Evolutionary conservation across 139 green algal genomes (phyloP).

Genomic region (Chlorella sp.): DNA sequence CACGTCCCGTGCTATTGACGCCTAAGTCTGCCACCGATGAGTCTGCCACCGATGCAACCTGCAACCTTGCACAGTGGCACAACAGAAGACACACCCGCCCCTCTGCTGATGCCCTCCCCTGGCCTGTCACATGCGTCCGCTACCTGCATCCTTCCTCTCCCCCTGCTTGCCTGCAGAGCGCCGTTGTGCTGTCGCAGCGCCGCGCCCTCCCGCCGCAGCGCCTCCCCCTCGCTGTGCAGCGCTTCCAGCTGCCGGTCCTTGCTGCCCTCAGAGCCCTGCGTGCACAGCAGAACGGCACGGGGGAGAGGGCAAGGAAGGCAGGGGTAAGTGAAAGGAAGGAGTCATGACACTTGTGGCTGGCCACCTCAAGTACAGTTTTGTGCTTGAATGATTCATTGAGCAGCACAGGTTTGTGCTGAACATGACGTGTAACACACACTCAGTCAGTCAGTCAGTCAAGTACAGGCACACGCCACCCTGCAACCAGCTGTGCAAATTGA

Average conservation of each 20-base stretch:
- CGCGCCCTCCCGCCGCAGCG: not conserved
- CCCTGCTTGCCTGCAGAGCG: not conserved
- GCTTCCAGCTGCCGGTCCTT: slow-evolving; percentile 17
- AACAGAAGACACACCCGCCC: no score
- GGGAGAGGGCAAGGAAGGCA: no score
- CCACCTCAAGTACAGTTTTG: no score
- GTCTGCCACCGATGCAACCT: not conserved
- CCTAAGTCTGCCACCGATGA: no score
- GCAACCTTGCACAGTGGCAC: not conserved
- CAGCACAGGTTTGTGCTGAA: no score
- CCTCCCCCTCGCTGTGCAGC: not conserved
- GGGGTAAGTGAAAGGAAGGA: no score
- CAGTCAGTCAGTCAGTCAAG: no score
- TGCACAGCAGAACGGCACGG: not conserved
- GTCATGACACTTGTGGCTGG: not conserved
- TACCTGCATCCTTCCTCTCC: no score
- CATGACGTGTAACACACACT: no score
- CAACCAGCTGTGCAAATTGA: not conserved
- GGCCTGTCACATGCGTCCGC: not conserved
- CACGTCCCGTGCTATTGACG: not conserved
- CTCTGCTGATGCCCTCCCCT: no score
- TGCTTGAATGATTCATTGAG: no score
- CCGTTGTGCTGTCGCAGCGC: not conserved
- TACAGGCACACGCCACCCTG: not conserved
- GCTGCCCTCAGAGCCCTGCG: slow-evolving; percentile 29